Evolutionary conservation across 805 yeast genomes (phyloP).

Genomic region (Wickerhamiella sorbophila): DNA sequence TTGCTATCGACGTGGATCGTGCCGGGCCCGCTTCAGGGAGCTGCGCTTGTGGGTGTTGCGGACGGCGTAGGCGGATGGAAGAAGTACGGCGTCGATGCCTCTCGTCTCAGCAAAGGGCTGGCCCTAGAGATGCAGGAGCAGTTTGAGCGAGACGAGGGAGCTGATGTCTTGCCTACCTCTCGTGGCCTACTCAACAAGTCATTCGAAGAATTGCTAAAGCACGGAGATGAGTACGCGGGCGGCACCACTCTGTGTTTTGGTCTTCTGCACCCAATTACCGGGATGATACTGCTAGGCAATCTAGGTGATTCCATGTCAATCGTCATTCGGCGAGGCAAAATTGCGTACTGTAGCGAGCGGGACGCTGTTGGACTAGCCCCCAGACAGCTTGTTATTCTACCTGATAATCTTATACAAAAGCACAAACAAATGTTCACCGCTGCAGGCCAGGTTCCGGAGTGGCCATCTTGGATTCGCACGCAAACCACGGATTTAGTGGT

Average conservation of each 20-base stretch:
- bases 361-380: conserved; percentile 41
- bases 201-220: conserved; percentile 37
- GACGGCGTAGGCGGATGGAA: conserved; percentile 99
- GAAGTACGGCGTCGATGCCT: conserved; percentile 78
- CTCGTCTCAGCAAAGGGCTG: conserved; percentile 71
- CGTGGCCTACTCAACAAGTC: conserved; percentile 40
- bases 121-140: conserved; percentile 39
- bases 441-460: conserved; percentile 1
- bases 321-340: conserved; percentile 49
- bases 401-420: conserved; percentile 30
- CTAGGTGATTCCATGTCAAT: conserved; percentile 95
- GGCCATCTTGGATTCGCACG: conserved; percentile 38
- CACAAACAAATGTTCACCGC: background rate
- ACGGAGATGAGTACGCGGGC: conserved; percentile 65
- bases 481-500: conserved; percentile 54
- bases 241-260: conserved; percentile 91
- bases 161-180: conserved; percentile 25
- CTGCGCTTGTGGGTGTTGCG: conserved; percentile 28
- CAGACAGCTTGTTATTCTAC: conserved; percentile 75
- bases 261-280: conserved; percentile 36
- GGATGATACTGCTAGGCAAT: conserved; percentile 51
- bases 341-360: conserved; percentile 26
- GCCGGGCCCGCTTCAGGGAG: conserved; percentile 14
- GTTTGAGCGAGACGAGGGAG: conserved; percentile 22
- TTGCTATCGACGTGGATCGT: conserved; percentile 12